phyloP scores from a whole-genome alignment of 2,329 filamentous ascomycete species.

The Neonectria punicea region DNA sequence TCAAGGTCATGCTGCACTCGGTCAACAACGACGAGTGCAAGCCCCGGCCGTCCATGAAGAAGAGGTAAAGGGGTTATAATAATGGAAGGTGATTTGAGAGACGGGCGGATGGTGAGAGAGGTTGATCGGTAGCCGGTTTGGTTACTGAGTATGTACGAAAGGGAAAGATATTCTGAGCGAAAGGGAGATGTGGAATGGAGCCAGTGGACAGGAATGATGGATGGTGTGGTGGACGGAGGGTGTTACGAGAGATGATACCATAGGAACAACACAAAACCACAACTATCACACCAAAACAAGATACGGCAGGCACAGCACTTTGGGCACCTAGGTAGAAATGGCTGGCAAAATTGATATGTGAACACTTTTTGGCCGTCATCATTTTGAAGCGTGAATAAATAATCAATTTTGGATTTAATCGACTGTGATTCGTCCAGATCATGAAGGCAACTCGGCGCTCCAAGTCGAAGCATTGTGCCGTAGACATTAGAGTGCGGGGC shows the following conservation, averaged over 20 bases:
- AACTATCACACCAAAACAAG: constrained; percentile 17
- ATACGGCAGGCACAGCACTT: constrained; percentile 9
- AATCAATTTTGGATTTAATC: constrained; percentile 27
- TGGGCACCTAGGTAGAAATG: constrained; percentile 18
- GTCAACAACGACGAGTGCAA: constrained; percentile 72
- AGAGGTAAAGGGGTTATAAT: constrained; percentile 56
- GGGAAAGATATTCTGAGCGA: constrained; percentile 9
- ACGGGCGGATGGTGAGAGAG: constrained; percentile 4
- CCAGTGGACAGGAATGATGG: constrained; percentile 1
- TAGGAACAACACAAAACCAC: constrained; percentile 36
- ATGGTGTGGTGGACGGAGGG: constrained; percentile 30
- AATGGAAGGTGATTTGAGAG: constrained; percentile 7
- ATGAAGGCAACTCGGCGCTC: constrained; percentile 26
- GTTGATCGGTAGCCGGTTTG: constrained; percentile 12
- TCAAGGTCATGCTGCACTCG: constrained; percentile 88
- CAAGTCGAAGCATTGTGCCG: constrained; percentile 8
- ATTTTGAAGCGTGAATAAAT: constrained; percentile 25
- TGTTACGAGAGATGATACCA: constrained; percentile 46
- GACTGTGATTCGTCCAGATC: constrained; percentile 30
- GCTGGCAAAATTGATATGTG: constrained; percentile 10
- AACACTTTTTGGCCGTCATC: not conserved
- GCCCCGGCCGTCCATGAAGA: constrained; percentile 68
- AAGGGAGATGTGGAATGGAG: not conserved
- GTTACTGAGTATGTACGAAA: constrained; percentile 32
- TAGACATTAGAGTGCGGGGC: constrained; percentile 26